These are phyloP conservation scores for Solanum chilense DNA, from an alignment of 257 asterid genomes.

Conservation along the genomic window DNA sequence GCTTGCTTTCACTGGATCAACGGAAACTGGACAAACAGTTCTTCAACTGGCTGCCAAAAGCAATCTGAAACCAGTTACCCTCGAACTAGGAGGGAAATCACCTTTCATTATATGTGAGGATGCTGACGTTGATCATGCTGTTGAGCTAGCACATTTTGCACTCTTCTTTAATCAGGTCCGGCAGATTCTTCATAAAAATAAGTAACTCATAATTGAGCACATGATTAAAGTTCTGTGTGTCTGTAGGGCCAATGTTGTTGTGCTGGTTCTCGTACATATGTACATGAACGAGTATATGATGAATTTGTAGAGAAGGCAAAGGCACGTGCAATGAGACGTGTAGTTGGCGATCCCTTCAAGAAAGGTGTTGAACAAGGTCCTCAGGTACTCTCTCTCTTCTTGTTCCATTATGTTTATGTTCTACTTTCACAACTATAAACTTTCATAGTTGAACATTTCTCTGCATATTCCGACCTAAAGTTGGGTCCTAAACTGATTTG, in stretches of 20 bases:
- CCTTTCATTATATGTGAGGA: constrained; percentile 67
- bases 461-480: not conserved
- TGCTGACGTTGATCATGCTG: constrained; percentile 59
- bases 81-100: constrained; percentile 83
- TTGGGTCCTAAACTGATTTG: not conserved
- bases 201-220: not conserved
- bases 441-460: not conserved
- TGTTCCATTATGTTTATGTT: not conserved
- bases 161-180: constrained; percentile 74
- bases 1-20: constrained; percentile 87
- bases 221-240: not conserved
- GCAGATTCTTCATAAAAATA: not conserved
- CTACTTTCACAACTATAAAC: not conserved
- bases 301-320: constrained; percentile 65
- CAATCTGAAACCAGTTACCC: constrained; percentile 70
- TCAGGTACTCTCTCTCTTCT: constrained; percentile 30
- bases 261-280: constrained; percentile 82
- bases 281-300: constrained; percentile 59
- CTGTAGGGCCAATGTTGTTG: constrained; percentile 76
- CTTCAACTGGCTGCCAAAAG: constrained; percentile 62
- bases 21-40: constrained; percentile 45
- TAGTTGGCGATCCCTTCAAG: constrained; percentile 80
- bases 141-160: constrained; percentile 63
- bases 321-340: constrained; percentile 51
- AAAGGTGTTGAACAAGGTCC: constrained; percentile 78